These are phyloP conservation scores for Holtermannia corniformis DNA, from an alignment of 768 basidiomycete genomes.

Conservation along the genomic window DNA sequence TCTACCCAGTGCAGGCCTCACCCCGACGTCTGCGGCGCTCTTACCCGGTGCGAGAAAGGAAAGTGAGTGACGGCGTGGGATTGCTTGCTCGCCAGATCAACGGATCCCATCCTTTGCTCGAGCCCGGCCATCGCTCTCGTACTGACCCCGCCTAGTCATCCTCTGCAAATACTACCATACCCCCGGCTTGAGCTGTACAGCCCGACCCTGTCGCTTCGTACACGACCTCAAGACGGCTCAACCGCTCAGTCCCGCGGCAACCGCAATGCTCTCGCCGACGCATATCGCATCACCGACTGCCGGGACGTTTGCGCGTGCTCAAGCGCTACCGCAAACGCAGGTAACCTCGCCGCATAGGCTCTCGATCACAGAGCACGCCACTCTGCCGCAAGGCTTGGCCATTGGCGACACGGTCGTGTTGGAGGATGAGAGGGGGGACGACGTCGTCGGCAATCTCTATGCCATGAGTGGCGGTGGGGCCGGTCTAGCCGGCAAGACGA, in stretches of 20 bases:
- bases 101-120: conserved; percentile 9
- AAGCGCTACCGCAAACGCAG: conserved; percentile 1
- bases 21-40: too few relatives aligned
- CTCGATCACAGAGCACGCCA: conserved; percentile 2
- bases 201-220: conserved; percentile 40
- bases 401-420: conserved; percentile 22
- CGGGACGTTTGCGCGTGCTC: conserved; percentile 32
- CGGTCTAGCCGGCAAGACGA: conserved; percentile 32
- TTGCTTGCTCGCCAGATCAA: conserved; percentile 1
- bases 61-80: not conserved
- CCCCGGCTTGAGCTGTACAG: conserved; percentile 38
- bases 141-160: conserved; percentile 25
- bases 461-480: conserved; percentile 40
- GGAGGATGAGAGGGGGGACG: conserved; percentile 16
- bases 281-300: conserved; percentile 16
- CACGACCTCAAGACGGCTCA: conserved; percentile 21
- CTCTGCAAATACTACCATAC: conserved; percentile 40
- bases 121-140: not conserved
- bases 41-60: not conserved
- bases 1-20: conserved; percentile 1
- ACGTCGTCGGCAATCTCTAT: conserved; percentile 29
- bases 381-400: conserved; percentile 4
- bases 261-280: conserved; percentile 5
- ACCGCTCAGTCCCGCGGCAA: not conserved
- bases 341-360: conserved; percentile 1